Percentiles rank a stretch among this genome's conserved stretches.
Conservation (phyloP, 2,329 filamentous ascomycete genomes). For the Ophiobolus disseminans region DNA sequence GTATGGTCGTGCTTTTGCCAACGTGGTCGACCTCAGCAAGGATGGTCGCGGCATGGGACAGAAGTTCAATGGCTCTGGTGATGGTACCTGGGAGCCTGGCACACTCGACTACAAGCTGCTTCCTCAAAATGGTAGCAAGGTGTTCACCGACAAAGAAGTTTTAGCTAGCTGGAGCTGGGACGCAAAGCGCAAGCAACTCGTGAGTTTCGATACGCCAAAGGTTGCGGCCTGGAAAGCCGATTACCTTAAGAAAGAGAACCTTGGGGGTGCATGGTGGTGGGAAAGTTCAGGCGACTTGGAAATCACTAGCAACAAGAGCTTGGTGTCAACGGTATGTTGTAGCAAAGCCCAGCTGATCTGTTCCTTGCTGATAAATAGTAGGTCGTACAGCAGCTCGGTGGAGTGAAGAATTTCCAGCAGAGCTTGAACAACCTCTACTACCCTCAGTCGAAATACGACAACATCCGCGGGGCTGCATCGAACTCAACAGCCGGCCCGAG, state of each 20-base stretch:
- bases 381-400: constrained; percentile 25
- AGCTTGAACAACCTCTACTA: constrained; percentile 28
- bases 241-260: constrained; percentile 30
- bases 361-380: neutral
- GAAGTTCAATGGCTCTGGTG: constrained; percentile 33
- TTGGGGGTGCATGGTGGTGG: constrained; percentile 44
- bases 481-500: constrained; percentile 5
- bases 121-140: constrained; percentile 29
- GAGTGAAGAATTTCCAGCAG: constrained; percentile 6
- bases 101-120: constrained; percentile 39
- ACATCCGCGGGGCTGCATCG: constrained; percentile 15
- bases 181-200: constrained; percentile 22
- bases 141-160: constrained; percentile 26
- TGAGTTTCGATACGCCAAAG: constrained; percentile 37
- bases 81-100: constrained; percentile 34
- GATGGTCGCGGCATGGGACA: constrained; percentile 57
- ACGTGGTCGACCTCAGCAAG: constrained; percentile 27
- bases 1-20: constrained; percentile 39
- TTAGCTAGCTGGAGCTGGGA: constrained; percentile 34
- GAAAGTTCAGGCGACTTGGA: constrained; percentile 32
- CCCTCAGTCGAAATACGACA: constrained; percentile 33
- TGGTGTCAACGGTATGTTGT: constrained; percentile 21
- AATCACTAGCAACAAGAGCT: constrained; percentile 22
- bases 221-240: constrained; percentile 31
- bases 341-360: neutral